These are phyloP conservation scores for Fusarium nodosum DNA, from an alignment of 2,329 filamentous ascomycete species.

Conservation along the genomic window DNA sequence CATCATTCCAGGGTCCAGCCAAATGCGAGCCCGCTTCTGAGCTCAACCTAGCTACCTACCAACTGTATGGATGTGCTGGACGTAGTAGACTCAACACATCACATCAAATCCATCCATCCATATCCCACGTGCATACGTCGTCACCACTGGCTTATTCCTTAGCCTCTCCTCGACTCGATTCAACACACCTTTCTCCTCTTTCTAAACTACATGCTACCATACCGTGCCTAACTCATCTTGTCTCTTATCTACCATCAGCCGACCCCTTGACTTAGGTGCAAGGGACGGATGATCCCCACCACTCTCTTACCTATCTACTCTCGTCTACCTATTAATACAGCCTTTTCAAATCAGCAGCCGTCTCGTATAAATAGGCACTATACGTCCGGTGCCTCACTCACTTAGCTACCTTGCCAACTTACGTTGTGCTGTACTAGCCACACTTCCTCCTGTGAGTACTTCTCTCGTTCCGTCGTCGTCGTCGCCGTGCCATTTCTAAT, in stretches of 20 bases:
- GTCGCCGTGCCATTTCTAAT: neutral
- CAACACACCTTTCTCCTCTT: constrained; percentile 8
- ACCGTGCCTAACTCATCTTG: constrained; percentile 1
- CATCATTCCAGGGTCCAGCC: constrained; percentile 37
- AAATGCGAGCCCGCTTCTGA: constrained; percentile 2
- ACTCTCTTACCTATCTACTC: neutral
- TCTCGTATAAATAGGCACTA: constrained; percentile 28
- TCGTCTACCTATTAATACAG: constrained; percentile 9
- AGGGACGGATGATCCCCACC: constrained; percentile 33
- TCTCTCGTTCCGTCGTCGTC: neutral
- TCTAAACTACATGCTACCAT: constrained; percentile 1
- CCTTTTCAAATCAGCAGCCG: constrained; percentile 5
- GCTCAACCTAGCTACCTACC: neutral
- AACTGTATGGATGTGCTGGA: neutral
- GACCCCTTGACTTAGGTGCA: constrained; percentile 16
- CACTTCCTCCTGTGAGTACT: constrained; percentile 15
- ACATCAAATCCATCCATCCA: neutral
- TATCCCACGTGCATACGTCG: constrained; percentile 43
- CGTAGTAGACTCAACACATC: constrained; percentile 6
- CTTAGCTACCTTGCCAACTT: constrained; percentile 1
- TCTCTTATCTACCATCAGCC: constrained; percentile 17
- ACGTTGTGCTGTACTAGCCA: constrained; percentile 7
- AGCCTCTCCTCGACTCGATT: neutral
- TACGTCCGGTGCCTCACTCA: neutral
- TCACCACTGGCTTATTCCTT: constrained; percentile 36